These are phyloP conservation scores for Penicillium bialowiezense DNA, from an alignment of 495 filamentous ascomycete genomes.

Conservation along the genomic window DNA sequence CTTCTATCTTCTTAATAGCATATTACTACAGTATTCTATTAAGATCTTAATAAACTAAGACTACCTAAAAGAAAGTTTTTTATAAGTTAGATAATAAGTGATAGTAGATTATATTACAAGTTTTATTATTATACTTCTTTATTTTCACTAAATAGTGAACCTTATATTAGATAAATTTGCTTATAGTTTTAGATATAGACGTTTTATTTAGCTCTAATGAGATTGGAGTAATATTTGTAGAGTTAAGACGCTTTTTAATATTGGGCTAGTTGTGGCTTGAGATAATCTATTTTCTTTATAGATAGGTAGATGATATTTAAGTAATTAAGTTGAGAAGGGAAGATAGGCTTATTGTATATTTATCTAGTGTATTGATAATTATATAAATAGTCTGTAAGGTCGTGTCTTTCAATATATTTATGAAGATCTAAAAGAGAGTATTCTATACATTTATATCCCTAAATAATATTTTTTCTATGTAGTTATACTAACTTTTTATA, in stretches of 20 bases:
- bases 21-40: background rate
- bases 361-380: constrained; percentile 49
- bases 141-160: constrained; percentile 13
- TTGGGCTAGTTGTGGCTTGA: constrained; percentile 25
- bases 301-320: background rate
- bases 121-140: constrained; percentile 6
- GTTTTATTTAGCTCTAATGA: constrained; percentile 24
- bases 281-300: constrained; percentile 29
- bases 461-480: constrained; percentile 24
- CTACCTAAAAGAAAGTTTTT: constrained; percentile 38
- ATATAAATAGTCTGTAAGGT: constrained; percentile 26
- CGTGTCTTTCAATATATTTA: constrained; percentile 32
- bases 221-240: background rate
- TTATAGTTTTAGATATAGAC: constrained; percentile 18
- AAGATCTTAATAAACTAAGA: constrained; percentile 25
- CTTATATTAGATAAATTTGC: constrained; percentile 34
- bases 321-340: constrained; percentile 32
- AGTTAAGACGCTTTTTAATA: constrained; percentile 14
- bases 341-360: constrained; percentile 31
- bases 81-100: constrained; percentile 19
- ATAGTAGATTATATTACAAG: constrained; percentile 7
- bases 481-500: constrained; percentile 13
- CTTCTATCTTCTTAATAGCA: constrained; percentile 2
- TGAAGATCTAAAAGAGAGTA: constrained; percentile 28
- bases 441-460: constrained; percentile 33